Conservation (phyloP, 176 grass and related monocot genomes). For the Raddia distichophylla region DNA sequence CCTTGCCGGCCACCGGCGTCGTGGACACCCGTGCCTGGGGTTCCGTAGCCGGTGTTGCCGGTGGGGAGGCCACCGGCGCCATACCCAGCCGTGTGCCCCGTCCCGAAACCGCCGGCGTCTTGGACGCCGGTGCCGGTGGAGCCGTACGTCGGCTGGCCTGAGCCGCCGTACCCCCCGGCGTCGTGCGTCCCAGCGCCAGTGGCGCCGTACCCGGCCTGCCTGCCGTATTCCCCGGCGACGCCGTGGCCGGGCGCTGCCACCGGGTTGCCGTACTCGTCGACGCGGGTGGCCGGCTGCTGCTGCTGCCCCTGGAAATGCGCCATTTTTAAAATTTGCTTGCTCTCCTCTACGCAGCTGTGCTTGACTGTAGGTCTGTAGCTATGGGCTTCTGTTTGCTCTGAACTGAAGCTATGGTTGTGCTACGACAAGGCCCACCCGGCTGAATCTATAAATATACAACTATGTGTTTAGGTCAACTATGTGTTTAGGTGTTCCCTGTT, state of each 20-base stretch:
- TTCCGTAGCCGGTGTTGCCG: background rate
- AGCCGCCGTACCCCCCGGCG: constrained; percentile 5
- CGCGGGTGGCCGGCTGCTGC: constrained; percentile 13
- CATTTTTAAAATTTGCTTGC: no score
- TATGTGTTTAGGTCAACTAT: no score
- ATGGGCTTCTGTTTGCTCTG: no score
- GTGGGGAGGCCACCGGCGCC: background rate
- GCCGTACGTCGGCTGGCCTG: background rate
- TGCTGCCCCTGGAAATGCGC: constrained; percentile 18
- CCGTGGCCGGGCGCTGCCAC: constrained; percentile 10
- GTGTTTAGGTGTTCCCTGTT: no score
- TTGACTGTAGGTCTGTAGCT: no score
- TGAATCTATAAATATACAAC: no score
- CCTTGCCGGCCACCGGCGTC: background rate
- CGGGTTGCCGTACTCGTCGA: constrained; percentile 58
- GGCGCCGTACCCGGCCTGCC: constrained; percentile 31
- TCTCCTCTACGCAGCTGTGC: no score
- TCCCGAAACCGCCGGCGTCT: background rate
- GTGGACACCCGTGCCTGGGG: background rate
- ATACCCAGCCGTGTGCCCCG: background rate
- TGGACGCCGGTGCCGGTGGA: constrained; percentile 27
- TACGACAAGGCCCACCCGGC: no score
- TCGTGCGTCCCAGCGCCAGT: constrained; percentile 34
- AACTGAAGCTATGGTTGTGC: no score
- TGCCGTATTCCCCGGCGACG: background rate